These are phyloP conservation scores for Colletotrichum chlorophyti DNA, from an alignment of 2,329 filamentous ascomycete genomes.

Conservation along the genomic window DNA sequence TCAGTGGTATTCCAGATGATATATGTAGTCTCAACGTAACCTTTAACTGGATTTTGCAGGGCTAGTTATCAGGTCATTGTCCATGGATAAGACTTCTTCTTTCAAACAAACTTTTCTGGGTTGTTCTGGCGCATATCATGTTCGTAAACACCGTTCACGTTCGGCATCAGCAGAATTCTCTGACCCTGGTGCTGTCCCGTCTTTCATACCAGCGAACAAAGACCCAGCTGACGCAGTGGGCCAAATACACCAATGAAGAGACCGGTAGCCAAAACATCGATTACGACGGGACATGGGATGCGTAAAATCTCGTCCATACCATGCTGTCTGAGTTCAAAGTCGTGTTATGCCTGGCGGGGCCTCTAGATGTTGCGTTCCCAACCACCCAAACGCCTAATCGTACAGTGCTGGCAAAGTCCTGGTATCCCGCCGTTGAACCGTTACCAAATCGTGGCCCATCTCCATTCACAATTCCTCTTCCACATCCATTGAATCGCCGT, in stretches of 20 bases:
- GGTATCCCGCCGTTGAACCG: slow-evolving; percentile 29
- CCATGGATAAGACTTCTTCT: background rate
- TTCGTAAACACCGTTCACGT: too few species aligned
- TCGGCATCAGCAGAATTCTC: too few species aligned
- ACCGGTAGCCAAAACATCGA: background rate
- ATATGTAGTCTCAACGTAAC: too few species aligned
- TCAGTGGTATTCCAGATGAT: too few species aligned
- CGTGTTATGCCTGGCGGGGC: slow-evolving; percentile 24
- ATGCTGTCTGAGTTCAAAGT: slow-evolving; percentile 9
- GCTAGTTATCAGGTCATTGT: too few species aligned
- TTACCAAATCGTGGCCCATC: slow-evolving; percentile 7
- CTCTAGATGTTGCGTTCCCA: slow-evolving; percentile 29
- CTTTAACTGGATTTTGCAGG: too few species aligned
- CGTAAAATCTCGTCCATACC: background rate
- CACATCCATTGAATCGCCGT: slow-evolving; percentile 71
- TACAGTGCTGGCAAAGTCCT: slow-evolving; percentile 32
- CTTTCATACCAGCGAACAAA: too few species aligned
- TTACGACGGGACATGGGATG: too few species aligned
- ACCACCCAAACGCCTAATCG: slow-evolving; percentile 35
- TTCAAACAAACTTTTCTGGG: too few species aligned
- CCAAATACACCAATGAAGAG: too few species aligned
- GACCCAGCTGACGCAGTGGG: too few species aligned
- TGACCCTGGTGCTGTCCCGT: too few species aligned
- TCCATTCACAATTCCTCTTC: slow-evolving; percentile 60
- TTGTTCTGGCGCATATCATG: slow-evolving; percentile 1